These are phyloP conservation scores for Cladosporium phlei DNA, from an alignment of 2,329 filamentous ascomycete species.

Conservation along the genomic window DNA sequence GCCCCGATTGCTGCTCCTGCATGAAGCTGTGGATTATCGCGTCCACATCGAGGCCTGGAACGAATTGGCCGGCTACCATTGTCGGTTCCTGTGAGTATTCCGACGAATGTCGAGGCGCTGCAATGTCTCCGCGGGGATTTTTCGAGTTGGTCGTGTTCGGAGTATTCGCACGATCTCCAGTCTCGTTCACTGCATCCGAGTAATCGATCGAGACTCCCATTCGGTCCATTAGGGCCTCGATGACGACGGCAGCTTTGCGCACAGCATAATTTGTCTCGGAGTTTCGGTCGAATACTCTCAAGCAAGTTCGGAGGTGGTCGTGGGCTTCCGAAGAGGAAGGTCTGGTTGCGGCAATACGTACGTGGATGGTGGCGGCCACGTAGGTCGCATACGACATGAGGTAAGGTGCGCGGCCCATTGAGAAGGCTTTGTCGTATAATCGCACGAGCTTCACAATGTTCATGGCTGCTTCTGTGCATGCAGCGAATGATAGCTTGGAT, in stretches of 20 bases:
- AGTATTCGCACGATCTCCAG: neutral
- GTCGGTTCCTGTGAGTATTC: constrained; percentile 12
- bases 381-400: constrained; percentile 54
- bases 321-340: constrained; percentile 38
- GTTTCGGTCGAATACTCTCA: constrained; percentile 46
- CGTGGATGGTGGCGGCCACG: constrained; percentile 50
- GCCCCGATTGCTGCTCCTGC: constrained; percentile 25
- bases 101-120: neutral
- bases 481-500: constrained; percentile 40
- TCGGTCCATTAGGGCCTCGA: constrained; percentile 44
- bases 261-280: constrained; percentile 50
- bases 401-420: constrained; percentile 47
- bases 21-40: constrained; percentile 42
- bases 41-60: constrained; percentile 38
- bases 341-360: constrained; percentile 47
- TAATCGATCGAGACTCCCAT: constrained; percentile 32
- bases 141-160: neutral
- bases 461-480: constrained; percentile 45
- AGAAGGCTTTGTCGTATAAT: constrained; percentile 44
- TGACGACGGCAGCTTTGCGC: constrained; percentile 42
- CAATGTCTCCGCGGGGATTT: neutral
- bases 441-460: constrained; percentile 43
- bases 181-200: neutral
- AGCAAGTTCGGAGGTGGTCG: constrained; percentile 39
- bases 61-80: constrained; percentile 22